Percentiles rank a stretch among this genome's conserved stretches.
These are phyloP conservation scores for Pichia sp. DNA, from an alignment of 1,139 yeast species.

Conservation along the genomic window DNA sequence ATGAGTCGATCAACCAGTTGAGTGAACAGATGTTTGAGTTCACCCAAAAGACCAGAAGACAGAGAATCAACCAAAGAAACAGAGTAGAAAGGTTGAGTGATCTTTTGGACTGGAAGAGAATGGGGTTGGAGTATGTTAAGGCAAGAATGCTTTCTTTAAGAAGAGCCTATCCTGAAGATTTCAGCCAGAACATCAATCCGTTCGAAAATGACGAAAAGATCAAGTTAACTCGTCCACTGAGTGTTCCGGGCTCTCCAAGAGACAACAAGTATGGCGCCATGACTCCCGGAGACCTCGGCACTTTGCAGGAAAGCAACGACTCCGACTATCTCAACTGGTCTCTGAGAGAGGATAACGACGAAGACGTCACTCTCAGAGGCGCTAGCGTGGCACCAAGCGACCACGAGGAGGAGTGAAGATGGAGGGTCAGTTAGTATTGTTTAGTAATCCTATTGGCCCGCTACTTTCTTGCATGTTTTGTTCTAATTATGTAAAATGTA, in stretches of 20 bases:
- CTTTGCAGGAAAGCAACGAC: conserved; percentile 82
- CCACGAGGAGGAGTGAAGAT: conserved; percentile 5
- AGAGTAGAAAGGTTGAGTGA: conserved; percentile 93
- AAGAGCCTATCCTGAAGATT: conserved; percentile 89
- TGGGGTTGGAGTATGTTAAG: conserved; percentile 95
- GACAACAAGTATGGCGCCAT: conserved; percentile 57
- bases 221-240: conserved; percentile 85
- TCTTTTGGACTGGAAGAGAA: conserved; percentile 92
- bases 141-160: conserved; percentile 89
- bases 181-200: conserved; percentile 49
- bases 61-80: conserved; percentile 95
- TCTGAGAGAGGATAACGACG: conserved; percentile 46
- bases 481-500: background rate
- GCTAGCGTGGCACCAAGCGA: conserved; percentile 37
- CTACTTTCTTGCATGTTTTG: background rate
- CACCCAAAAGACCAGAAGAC: conserved; percentile 85
- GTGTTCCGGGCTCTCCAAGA: conserved; percentile 95
- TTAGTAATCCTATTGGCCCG: background rate
- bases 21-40: conserved; percentile 88
- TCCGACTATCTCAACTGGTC: conserved; percentile 75
- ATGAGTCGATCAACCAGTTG: conserved; percentile 89
- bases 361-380: conserved; percentile 40
- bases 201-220: conserved; percentile 49
- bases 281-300: conserved; percentile 99
- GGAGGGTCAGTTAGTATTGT: background rate